Conservation (phyloP, 129 eudicot species). For the Daucus carota region DNA sequence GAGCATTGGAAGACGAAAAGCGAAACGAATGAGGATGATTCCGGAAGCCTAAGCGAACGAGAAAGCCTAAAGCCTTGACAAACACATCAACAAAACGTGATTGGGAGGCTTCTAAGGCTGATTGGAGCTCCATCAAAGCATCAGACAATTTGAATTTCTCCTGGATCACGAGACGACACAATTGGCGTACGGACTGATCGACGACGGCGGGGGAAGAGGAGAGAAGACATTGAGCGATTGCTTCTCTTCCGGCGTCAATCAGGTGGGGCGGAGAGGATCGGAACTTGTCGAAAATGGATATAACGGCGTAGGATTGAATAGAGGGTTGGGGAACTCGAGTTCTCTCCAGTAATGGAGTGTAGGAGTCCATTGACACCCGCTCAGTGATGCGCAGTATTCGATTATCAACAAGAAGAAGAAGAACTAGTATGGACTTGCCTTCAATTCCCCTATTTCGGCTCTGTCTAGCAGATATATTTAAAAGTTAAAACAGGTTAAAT, state of each 20-base stretch:
- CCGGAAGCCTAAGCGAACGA: slow-evolving; percentile 53
- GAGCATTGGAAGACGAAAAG: slow-evolving; percentile 37
- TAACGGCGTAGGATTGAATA: slow-evolving; percentile 67
- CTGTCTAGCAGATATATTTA: no score
- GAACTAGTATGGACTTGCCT: no score
- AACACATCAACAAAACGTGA: slow-evolving; percentile 47
- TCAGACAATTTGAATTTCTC: slow-evolving; percentile 32
- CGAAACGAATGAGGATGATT: slow-evolving; percentile 19
- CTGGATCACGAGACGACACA: slow-evolving; percentile 62
- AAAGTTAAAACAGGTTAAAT: no score
- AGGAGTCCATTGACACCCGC: slow-evolving; percentile 67
- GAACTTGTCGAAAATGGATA: slow-evolving; percentile 66
- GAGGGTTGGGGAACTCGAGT: slow-evolving; percentile 82
- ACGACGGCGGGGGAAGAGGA: slow-evolving; percentile 76
- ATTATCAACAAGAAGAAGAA: no score
- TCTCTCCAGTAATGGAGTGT: slow-evolving; percentile 36
- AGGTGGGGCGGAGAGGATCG: slow-evolving; percentile 34
- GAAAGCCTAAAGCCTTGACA: slow-evolving; percentile 63
- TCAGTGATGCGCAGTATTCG: no score
- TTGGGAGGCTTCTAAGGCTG: slow-evolving; percentile 60
- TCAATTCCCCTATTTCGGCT: no score
- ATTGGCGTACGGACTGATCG: slow-evolving; percentile 75
- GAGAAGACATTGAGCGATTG: slow-evolving; percentile 59
- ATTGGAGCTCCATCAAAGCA: slow-evolving; percentile 64
- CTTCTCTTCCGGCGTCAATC: slow-evolving; percentile 41